Evolutionary conservation across 257 asterid species (phyloP).

Genomic region (Striga asiatica): DNA sequence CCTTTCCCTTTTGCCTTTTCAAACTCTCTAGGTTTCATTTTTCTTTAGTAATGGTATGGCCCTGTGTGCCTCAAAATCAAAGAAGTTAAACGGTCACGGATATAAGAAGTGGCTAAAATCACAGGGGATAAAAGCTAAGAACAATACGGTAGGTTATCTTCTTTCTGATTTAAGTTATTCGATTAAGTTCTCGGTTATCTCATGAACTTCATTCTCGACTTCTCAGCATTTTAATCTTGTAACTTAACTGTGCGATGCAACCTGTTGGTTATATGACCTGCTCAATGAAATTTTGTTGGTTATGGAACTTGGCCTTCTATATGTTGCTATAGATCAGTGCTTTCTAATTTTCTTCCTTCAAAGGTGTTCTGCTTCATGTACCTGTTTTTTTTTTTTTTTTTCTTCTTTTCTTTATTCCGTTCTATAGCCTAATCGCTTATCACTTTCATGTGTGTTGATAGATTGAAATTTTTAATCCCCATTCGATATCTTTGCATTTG

Average conservation of each 20-base stretch:
- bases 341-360: background rate
- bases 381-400: background rate
- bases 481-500: background rate
- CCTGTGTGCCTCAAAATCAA: background rate
- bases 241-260: background rate
- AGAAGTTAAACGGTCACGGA: constrained; percentile 12
- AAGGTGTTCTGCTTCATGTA: background rate
- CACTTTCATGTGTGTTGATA: too few species aligned
- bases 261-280: background rate
- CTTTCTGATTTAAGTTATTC: background rate
- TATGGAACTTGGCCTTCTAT: background rate
- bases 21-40: too few species aligned
- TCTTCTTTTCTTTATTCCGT: too few species aligned
- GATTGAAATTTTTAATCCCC: background rate
- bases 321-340: background rate
- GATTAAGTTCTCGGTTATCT: background rate
- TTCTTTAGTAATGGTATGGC: too few species aligned
- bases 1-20: too few species aligned
- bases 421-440: too few species aligned
- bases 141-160: background rate
- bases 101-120: constrained; percentile 16
- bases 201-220: background rate
- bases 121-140: constrained; percentile 7
- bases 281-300: constrained; percentile 1
- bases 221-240: background rate